These are phyloP conservation scores for Eucalyptus shirleyi DNA, from an alignment of 345 rosid species.

Conservation along the genomic window DNA sequence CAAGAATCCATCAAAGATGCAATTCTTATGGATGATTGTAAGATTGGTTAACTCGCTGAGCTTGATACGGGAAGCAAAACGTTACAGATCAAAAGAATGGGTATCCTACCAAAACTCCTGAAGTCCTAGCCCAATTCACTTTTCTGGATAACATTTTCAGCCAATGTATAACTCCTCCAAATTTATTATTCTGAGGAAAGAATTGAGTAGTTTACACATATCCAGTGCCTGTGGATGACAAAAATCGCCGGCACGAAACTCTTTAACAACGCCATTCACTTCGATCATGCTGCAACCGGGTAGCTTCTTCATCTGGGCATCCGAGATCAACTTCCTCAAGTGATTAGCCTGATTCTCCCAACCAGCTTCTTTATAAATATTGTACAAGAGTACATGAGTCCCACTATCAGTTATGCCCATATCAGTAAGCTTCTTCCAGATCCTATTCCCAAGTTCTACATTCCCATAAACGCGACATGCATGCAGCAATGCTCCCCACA, in stretches of 20 bases:
- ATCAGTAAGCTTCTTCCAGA: slow-evolving; percentile 12
- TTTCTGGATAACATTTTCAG: neutral
- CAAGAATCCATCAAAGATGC: neutral
- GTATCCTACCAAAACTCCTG: neutral
- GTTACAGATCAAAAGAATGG: neutral
- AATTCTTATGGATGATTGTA: neutral
- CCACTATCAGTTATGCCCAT: slow-evolving; percentile 4
- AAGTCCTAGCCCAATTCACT: neutral
- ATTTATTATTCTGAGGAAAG: neutral
- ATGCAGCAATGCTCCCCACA: slow-evolving; percentile 22
- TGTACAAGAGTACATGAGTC: slow-evolving; percentile 9
- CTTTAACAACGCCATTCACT: slow-evolving; percentile 8
- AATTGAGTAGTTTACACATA: slow-evolving; percentile 3
- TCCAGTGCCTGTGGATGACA: slow-evolving; percentile 1
- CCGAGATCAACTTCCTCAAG: slow-evolving; percentile 7
- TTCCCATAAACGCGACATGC: slow-evolving; percentile 18
- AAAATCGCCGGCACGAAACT: slow-evolving; percentile 15
- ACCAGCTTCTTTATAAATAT: slow-evolving; percentile 22
- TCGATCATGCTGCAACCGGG: slow-evolving; percentile 23
- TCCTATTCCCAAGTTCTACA: slow-evolving; percentile 20
- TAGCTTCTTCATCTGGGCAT: slow-evolving; percentile 9
- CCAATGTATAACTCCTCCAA: neutral
- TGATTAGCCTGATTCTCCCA: slow-evolving; percentile 11
- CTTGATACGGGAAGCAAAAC: neutral
- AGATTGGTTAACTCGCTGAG: neutral